A percentile compares a stretch with the other conserved stretches of the same genome.
These are phyloP conservation scores for Neurospora pannonica DNA, from an alignment of 495 filamentous ascomycete species.

Conservation along the genomic window DNA sequence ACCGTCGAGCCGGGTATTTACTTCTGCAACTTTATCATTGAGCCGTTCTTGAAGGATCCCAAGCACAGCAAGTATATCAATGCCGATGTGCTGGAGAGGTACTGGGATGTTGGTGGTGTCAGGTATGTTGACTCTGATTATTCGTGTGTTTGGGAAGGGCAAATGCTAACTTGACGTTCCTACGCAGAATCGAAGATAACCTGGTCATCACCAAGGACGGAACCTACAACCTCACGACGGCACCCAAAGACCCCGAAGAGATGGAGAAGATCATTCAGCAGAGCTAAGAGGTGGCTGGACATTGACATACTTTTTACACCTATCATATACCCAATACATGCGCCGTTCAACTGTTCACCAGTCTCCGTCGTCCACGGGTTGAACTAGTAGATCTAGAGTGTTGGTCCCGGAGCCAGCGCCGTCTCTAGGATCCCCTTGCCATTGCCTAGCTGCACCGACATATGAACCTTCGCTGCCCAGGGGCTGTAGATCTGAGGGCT, in stretches of 20 bases:
- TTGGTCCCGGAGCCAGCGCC: background rate
- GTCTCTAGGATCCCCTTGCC: background rate
- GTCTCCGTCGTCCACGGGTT: background rate
- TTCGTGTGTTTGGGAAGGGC: background rate
- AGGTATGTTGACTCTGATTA: conserved; percentile 28
- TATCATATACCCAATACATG: background rate
- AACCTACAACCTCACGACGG: conserved; percentile 69
- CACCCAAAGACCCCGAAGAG: conserved; percentile 63
- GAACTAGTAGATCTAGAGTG: background rate
- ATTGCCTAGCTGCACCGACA: background rate
- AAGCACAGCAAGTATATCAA: conserved; percentile 67
- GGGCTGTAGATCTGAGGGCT: background rate
- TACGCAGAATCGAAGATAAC: conserved; percentile 52
- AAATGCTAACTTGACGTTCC: conserved; percentile 3
- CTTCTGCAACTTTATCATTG: conserved; percentile 89
- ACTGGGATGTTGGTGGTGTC: conserved; percentile 87
- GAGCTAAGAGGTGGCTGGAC: conserved; percentile 6
- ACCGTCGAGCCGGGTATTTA: conserved; percentile 93
- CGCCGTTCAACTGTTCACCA: background rate
- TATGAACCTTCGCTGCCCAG: background rate
- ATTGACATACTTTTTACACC: background rate
- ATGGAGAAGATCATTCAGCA: conserved; percentile 49
- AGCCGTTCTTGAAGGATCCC: conserved; percentile 63
- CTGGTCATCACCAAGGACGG: conserved; percentile 70
- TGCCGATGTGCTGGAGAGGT: conserved; percentile 59